phyloP scores from a whole-genome alignment of 2,329 filamentous ascomycete species.

The Sordariomycetes sp. region DNA sequence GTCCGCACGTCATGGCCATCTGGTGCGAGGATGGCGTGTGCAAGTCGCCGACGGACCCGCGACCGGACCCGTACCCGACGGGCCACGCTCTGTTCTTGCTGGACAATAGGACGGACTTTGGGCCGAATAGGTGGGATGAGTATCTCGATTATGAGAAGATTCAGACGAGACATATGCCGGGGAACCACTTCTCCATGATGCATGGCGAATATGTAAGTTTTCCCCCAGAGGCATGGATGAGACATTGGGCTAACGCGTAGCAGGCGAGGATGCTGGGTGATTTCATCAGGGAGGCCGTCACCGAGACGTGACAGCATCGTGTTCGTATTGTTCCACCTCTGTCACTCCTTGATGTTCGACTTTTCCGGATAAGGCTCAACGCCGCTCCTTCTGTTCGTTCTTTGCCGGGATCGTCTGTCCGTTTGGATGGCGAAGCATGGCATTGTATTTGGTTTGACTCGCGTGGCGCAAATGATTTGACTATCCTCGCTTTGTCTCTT shows the following conservation, averaged over 20 bases:
- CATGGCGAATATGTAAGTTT: conserved; percentile 34
- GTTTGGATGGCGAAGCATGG: not conserved
- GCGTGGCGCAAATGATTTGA: not conserved
- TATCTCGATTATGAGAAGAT: conserved; percentile 49
- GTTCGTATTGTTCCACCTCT: not conserved
- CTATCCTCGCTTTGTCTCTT: not conserved
- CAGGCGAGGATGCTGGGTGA: conserved; percentile 21
- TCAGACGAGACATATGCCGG: conserved; percentile 52
- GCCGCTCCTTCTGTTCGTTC: not conserved
- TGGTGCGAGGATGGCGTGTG: conserved; percentile 67
- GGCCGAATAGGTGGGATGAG: conserved; percentile 56
- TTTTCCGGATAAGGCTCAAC: not conserved
- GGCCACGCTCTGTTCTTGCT: conserved; percentile 56
- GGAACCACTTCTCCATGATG: conserved; percentile 70
- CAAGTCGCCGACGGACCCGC: conserved; percentile 49
- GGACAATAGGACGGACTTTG: conserved; percentile 61
- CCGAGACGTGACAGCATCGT: not conserved
- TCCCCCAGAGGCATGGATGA: not conserved
- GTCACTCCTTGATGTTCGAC: not conserved
- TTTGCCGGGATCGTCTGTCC: not conserved
- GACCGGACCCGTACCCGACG: conserved; percentile 45
- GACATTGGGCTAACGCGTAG: conserved; percentile 8
- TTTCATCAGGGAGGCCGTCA: conserved; percentile 20
- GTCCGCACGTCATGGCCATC: conserved; percentile 49
- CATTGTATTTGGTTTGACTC: not conserved